These are phyloP conservation scores for Lactuca saligna DNA, from an alignment of 129 eudicot genomes.

Conservation along the genomic window DNA sequence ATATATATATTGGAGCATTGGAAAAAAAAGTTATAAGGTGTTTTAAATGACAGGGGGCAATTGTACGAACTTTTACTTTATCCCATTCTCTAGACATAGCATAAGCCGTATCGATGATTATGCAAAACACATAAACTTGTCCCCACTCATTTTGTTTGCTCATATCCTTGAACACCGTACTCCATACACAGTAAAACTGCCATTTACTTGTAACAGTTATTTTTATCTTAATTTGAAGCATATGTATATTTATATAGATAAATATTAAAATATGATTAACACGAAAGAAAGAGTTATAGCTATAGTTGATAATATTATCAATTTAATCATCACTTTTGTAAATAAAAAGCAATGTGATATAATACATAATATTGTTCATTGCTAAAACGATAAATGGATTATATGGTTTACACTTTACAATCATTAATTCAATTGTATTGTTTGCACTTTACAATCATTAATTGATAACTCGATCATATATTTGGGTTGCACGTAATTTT, in stretches of 20 bases:
- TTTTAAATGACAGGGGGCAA: slow-evolving; percentile 18
- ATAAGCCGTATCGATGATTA: slow-evolving; percentile 31
- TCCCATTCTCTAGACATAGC: slow-evolving; percentile 40
- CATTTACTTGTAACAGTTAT: background rate
- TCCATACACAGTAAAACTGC: slow-evolving; percentile 24
- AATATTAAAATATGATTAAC: background rate
- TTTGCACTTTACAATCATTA: too few species aligned
- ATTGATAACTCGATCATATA: too few species aligned
- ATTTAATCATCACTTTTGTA: too few species aligned
- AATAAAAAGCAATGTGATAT: too few species aligned
- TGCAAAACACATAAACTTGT: slow-evolving; percentile 33
- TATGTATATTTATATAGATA: background rate
- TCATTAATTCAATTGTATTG: too few species aligned
- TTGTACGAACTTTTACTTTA: slow-evolving; percentile 40
- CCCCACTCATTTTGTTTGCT: slow-evolving; percentile 35
- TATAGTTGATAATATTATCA: too few species aligned
- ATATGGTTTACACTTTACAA: too few species aligned
- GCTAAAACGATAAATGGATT: too few species aligned
- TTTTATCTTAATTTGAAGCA: background rate
- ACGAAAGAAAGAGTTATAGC: background rate
- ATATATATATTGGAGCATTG: background rate
- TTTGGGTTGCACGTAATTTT: too few species aligned
- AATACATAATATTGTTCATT: too few species aligned
- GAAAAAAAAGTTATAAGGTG: background rate
- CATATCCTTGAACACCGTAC: slow-evolving; percentile 26